A percentile compares a stretch with the other conserved stretches of the same genome.
Conservation (phyloP, 257 asterid species). For the Gentiana straminea region DNA sequence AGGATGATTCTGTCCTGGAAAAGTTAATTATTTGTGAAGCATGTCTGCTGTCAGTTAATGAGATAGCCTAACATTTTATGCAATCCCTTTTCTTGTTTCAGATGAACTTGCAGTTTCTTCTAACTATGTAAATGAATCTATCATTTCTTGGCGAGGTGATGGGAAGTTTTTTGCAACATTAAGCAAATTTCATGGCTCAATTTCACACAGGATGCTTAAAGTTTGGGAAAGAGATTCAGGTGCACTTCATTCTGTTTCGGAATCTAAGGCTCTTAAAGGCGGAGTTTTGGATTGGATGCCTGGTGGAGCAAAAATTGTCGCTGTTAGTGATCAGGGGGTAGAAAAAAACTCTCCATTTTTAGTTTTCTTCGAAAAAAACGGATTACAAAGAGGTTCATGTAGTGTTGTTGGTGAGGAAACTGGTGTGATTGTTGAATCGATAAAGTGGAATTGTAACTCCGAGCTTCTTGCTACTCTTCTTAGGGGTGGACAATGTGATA, state of each 20-base stretch:
- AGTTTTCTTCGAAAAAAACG: conserved; percentile 81
- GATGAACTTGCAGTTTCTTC: conserved; percentile 44
- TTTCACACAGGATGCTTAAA: conserved; percentile 52
- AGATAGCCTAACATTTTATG: neutral
- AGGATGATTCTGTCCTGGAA: too few relatives aligned
- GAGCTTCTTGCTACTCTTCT: conserved; percentile 83
- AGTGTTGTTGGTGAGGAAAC: conserved; percentile 35
- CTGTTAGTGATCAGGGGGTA: conserved; percentile 41
- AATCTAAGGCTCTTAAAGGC: conserved; percentile 64
- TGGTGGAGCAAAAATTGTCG: conserved; percentile 77
- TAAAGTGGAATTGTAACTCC: conserved; percentile 84
- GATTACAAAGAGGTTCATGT: conserved; percentile 83
- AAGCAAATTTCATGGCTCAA: conserved; percentile 45
- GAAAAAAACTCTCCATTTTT: conserved; percentile 51
- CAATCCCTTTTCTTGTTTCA: conserved; percentile 16
- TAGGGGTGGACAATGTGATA: conserved; percentile 55
- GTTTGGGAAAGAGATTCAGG: conserved; percentile 98
- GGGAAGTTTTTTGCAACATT: conserved; percentile 79
- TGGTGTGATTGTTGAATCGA: conserved; percentile 45
- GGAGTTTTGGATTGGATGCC: conserved; percentile 76
- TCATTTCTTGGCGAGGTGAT: conserved; percentile 89
- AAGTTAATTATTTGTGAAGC: neutral
- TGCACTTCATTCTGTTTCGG: conserved; percentile 68
- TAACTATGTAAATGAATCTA: conserved; percentile 36
- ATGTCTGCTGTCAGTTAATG: neutral